Evolutionary conservation across 306 rosid genomes (phyloP), one percentile per base, ranked within the genome.

Genomic region (Astragalus membranaceus): DNA sequence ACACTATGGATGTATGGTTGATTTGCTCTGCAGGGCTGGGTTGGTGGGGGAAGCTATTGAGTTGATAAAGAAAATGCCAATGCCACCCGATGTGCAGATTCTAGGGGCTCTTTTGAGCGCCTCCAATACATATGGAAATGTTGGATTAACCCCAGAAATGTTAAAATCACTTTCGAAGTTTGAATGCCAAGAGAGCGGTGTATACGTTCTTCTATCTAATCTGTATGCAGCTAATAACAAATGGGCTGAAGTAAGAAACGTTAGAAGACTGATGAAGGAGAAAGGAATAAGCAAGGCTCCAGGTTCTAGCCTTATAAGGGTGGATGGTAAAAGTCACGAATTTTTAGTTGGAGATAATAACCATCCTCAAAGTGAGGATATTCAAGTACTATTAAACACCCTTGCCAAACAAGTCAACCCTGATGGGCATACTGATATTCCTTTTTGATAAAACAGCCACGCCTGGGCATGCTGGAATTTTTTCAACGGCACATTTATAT

Each of bases 1-100:
- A 69, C 92, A 89, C 78, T 87, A 87, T 59, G 94, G 96, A 36
- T 87, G 96, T 73, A 81, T 92, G 92, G 91, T 84, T 72, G 96
- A 86, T 72, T 76, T 92, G 75, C 81, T 92, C 6, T 89, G 96
- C 73, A 74, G 83, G 76, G 94, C 89, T 37, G 96, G 89, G 80
- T 80, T 85, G 17, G 60, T 87, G 60, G 80, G 43, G 70, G 94
- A 89, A 81, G 96, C 98, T 44, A 75, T 69, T 53, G 83, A 74
- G 75, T 72, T 92, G 81, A 79, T 87, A 82, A 84, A 74, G 67
- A 76, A 79, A 57, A 89, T 92, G 98, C 86, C 90, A 4, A 85
- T 89, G 88, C 75, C 81, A 64, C 98, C 96, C n/a, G 98, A 89
- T 83, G 82, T 77, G 76, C 81, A 79, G 73, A 92, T 89, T 48